These are phyloP conservation scores for Colletotrichum eremochloae DNA, from an alignment of 2,329 filamentous ascomycete genomes.

Conservation along the genomic window DNA sequence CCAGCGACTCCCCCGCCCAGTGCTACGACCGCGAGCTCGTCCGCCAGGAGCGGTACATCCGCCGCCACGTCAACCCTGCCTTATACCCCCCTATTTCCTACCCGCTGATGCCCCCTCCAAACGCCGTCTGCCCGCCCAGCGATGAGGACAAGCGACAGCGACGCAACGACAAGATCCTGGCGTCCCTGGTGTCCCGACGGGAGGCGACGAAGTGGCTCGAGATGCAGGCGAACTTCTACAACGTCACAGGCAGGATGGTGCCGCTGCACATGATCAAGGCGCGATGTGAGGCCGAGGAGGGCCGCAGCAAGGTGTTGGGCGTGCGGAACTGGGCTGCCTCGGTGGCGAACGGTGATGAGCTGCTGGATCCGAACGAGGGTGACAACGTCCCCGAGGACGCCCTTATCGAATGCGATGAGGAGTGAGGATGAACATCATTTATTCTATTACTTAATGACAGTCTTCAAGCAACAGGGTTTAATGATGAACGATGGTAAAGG, in stretches of 20 bases:
- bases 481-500: background rate
- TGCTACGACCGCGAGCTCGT: slow-evolving; percentile 42
- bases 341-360: slow-evolving; percentile 31
- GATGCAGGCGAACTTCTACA: slow-evolving; percentile 60
- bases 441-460: background rate
- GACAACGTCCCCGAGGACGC: slow-evolving; percentile 36
- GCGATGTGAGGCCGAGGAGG: slow-evolving; percentile 51
- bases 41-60: slow-evolving; percentile 50
- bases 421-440: slow-evolving; percentile 2
- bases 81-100: slow-evolving; percentile 50
- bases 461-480: background rate
- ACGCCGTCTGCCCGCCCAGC: slow-evolving; percentile 25
- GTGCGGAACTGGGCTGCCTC: slow-evolving; percentile 36
- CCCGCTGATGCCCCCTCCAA: slow-evolving; percentile 43
- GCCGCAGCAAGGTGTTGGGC: slow-evolving; percentile 35
- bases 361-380: slow-evolving; percentile 35
- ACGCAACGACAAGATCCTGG: slow-evolving; percentile 53
- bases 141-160: slow-evolving; percentile 26
- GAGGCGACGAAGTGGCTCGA: slow-evolving; percentile 55
- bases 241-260: slow-evolving; percentile 58
- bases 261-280: slow-evolving; percentile 54
- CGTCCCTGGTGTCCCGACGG: slow-evolving; percentile 51
- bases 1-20: slow-evolving; percentile 32
- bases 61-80: slow-evolving; percentile 47
- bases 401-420: slow-evolving; percentile 28